Conservation (phyloP, 202 grass and related monocot species). For the Carex sylvatica region DNA sequence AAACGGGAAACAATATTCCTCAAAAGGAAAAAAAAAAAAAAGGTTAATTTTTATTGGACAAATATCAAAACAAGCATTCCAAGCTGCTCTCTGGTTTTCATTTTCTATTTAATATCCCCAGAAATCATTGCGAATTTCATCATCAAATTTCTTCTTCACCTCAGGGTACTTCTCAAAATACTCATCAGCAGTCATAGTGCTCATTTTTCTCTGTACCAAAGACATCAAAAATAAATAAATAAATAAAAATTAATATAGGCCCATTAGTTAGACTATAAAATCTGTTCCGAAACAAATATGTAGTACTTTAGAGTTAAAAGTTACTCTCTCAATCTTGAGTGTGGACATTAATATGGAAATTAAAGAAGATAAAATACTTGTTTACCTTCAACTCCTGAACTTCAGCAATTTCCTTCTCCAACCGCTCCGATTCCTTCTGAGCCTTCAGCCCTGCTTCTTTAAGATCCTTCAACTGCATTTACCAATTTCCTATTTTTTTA, state of each 20-base stretch:
- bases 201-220: constrained; percentile 69
- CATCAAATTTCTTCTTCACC: constrained; percentile 84
- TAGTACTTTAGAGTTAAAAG: neutral
- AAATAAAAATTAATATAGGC: neutral
- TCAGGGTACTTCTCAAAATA: constrained; percentile 90
- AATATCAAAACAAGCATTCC: neutral
- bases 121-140: constrained; percentile 85
- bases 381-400: constrained; percentile 72
- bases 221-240: neutral
- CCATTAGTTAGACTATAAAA: neutral
- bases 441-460: constrained; percentile 71
- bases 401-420: constrained; percentile 87
- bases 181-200: constrained; percentile 83
- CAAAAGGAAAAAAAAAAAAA: constrained; percentile 10
- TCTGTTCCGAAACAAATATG: neutral
- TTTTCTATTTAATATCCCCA: constrained; percentile 75
- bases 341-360: neutral
- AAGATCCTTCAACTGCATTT: constrained; percentile 53
- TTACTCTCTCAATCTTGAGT: neutral
- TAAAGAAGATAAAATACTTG: neutral
- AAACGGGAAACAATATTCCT: constrained; percentile 13
- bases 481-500: neutral
- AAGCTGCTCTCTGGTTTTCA: neutral
- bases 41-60: constrained; percentile 23
- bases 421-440: constrained; percentile 54